Evolutionary conservation across 306 rosid species (phyloP).

Genomic region (Lathyrus oleraceus): DNA sequence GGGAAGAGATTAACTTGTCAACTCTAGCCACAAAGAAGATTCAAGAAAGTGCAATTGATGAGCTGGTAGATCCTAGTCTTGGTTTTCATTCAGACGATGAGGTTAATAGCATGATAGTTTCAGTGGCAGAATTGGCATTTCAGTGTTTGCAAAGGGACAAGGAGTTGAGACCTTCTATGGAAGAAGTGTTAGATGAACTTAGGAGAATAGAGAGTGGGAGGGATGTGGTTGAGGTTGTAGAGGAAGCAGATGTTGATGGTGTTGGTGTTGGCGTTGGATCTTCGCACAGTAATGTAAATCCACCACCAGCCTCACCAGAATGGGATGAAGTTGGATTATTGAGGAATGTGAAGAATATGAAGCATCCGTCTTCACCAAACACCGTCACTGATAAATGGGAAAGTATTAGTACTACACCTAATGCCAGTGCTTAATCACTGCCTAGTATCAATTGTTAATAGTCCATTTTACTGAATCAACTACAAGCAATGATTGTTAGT

Average conservation of each 20-base stretch:
- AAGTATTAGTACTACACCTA: slow-evolving; percentile 45
- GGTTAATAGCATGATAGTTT: slow-evolving; percentile 49
- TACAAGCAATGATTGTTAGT: slow-evolving; percentile 8
- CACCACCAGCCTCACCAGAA: slow-evolving; percentile 41
- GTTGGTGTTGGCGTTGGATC: slow-evolving; percentile 12
- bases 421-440: slow-evolving; percentile 29
- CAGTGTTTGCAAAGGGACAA: slow-evolving; percentile 69
- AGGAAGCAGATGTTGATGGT: slow-evolving; percentile 22
- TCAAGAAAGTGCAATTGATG: slow-evolving; percentile 48
- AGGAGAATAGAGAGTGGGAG: slow-evolving; percentile 51
- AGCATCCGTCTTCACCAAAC: slow-evolving; percentile 44
- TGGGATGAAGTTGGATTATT: slow-evolving; percentile 48
- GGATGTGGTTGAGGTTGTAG: slow-evolving; percentile 28
- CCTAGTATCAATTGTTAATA: slow-evolving; percentile 25
- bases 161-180: slow-evolving; percentile 79
- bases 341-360: slow-evolving; percentile 36
- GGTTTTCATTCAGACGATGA: slow-evolving; percentile 53
- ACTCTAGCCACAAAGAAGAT: slow-evolving; percentile 62
- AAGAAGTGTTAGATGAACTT: slow-evolving; percentile 55
- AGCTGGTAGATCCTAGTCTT: slow-evolving; percentile 57
- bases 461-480: slow-evolving; percentile 19
- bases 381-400: slow-evolving; percentile 44
- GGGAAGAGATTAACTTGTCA: slow-evolving; percentile 66
- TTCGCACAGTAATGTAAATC: slow-evolving; percentile 17
- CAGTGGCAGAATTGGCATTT: slow-evolving; percentile 72